These are phyloP conservation scores for Fagus sylvatica DNA, from an alignment of 306 rosid species.

Conservation along the genomic window DNA sequence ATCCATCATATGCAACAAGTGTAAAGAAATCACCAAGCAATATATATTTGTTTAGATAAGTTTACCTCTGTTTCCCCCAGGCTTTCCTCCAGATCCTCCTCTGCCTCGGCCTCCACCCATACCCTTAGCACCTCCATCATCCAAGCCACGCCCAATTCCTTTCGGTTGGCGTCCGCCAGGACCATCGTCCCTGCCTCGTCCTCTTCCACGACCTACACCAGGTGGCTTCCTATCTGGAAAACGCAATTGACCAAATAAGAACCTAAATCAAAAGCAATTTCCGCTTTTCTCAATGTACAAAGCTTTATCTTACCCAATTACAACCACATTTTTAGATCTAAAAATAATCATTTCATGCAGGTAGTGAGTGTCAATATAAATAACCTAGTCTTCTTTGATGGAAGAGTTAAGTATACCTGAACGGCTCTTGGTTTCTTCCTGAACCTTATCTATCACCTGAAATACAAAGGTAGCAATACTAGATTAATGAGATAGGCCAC, in stretches of 20 bases:
- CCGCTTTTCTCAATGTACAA: not conserved
- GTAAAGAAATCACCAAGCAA: not conserved
- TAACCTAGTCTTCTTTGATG: not conserved
- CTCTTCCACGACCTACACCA: conserved; percentile 98
- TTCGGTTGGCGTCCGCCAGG: conserved; percentile 75
- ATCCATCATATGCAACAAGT: not conserved
- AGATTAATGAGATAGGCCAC: conserved; percentile 19
- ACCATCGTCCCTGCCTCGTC: conserved; percentile 90
- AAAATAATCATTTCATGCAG: not conserved
- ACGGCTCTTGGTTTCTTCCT: conserved; percentile 97
- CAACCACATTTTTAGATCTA: not conserved
- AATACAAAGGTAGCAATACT: conserved; percentile 14
- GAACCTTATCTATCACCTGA: conserved; percentile 98
- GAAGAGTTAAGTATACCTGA: conserved; percentile 47
- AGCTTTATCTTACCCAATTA: not conserved
- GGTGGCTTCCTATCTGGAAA: conserved; percentile 90
- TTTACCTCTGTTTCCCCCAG: conserved; percentile 86
- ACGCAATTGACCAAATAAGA: not conserved
- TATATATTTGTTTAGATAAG: not conserved
- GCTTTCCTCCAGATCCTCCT: conserved; percentile 75
- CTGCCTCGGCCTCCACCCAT: conserved; percentile 88
- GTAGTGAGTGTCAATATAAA: not conserved
- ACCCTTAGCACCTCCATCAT: conserved; percentile 81
- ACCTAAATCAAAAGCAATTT: not conserved
- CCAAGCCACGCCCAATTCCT: conserved; percentile 92